These are phyloP conservation scores for Taphrina sp. DNA, from an alignment of 1,139 yeast genomes.

Conservation along the genomic window DNA sequence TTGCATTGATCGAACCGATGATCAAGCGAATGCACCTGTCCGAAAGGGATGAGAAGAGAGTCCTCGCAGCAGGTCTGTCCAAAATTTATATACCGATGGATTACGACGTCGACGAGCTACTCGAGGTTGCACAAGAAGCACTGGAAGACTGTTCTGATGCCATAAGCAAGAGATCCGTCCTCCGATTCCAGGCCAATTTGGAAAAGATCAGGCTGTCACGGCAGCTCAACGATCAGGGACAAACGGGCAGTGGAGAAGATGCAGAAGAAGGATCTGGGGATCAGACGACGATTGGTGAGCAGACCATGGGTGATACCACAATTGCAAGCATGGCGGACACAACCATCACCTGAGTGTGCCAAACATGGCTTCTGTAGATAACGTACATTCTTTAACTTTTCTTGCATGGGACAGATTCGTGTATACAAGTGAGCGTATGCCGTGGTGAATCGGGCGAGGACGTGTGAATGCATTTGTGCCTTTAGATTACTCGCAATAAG, in stretches of 20 bases:
- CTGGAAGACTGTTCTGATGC: slow-evolving; percentile 32
- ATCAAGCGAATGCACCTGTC: slow-evolving; percentile 52
- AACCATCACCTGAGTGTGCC: too few relatives aligned
- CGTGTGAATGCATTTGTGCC: too few relatives aligned
- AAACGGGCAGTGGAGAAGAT: background rate
- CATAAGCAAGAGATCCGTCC: slow-evolving; percentile 16
- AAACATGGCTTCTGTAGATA: too few relatives aligned
- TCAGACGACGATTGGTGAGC: background rate
- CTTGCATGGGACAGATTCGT: too few relatives aligned
- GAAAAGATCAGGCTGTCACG: background rate
- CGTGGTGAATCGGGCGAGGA: too few relatives aligned
- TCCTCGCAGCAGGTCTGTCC: slow-evolving; percentile 55
- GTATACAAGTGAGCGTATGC: too few relatives aligned
- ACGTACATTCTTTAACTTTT: too few relatives aligned
- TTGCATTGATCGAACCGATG: slow-evolving; percentile 52
- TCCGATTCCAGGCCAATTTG: slow-evolving; percentile 18
- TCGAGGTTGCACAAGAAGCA: slow-evolving; percentile 26
- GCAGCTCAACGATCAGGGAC: too few relatives aligned
- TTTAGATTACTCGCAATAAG: too few relatives aligned
- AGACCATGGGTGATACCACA: too few relatives aligned
- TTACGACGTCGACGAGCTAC: slow-evolving; percentile 38
- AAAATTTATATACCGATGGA: slow-evolving; percentile 48
- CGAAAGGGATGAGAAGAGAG: slow-evolving; percentile 56
- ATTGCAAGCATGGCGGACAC: too few relatives aligned
- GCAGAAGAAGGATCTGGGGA: background rate